Percentiles rank a stretch among this genome's conserved stretches.
Conservation (phyloP, 768 basidiomycete genomes). For the Clathrus columnatus region DNA sequence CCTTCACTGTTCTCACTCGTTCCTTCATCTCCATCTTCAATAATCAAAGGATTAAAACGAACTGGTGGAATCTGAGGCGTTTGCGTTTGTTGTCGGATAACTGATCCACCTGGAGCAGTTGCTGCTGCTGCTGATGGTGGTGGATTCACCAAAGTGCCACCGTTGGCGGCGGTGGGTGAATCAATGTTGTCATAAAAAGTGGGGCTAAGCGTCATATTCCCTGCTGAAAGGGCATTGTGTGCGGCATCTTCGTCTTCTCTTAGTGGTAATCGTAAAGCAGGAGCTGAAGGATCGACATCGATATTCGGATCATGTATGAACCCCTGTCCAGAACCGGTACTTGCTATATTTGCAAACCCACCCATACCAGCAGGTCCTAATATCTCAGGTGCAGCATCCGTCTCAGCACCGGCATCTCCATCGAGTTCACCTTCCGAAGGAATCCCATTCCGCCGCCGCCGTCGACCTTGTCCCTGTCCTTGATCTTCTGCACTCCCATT, state of each 20-base stretch:
- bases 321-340: neutral
- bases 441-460: neutral
- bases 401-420: neutral
- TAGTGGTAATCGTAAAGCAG: neutral
- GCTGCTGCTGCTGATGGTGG: neutral
- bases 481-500: neutral
- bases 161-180: neutral
- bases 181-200: neutral
- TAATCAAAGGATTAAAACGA: neutral
- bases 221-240: too few relatives aligned
- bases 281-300: neutral
- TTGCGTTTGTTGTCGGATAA: neutral
- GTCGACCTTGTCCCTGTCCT: neutral
- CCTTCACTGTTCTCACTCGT: neutral
- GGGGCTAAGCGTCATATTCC: too few relatives aligned
- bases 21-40: neutral
- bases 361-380: neutral
- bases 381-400: neutral
- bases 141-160: neutral
- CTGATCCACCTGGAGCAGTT: neutral
- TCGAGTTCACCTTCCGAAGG: neutral
- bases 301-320: neutral
- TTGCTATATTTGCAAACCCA: neutral
- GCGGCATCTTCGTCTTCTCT: neutral
- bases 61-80: neutral